Percentiles rank a stretch among this genome's conserved stretches.
These are phyloP conservation scores for Isatis tinctoria DNA, from an alignment of 345 rosid species.

Conservation along the genomic window DNA sequence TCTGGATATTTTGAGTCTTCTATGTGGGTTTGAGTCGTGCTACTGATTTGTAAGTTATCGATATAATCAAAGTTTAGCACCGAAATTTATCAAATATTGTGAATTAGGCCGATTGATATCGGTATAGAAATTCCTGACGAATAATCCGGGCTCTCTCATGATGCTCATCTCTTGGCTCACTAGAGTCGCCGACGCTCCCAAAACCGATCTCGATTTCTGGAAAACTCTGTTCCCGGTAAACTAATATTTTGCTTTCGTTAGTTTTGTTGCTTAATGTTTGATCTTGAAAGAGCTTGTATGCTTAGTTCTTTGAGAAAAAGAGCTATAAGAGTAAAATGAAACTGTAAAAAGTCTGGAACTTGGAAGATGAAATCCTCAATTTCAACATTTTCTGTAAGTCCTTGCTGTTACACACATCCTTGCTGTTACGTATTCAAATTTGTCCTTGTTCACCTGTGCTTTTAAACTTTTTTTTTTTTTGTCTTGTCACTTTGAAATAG, in stretches of 20 bases:
- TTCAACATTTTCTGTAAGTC: background rate
- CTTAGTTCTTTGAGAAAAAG: background rate
- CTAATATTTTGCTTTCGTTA: background rate
- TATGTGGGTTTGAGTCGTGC: too few relatives aligned
- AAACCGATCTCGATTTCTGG: constrained; percentile 82
- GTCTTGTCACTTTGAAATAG: too few relatives aligned
- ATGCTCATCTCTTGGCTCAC: constrained; percentile 93
- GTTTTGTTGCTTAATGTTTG: background rate
- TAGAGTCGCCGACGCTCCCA: constrained; percentile 64
- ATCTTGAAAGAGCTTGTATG: background rate
- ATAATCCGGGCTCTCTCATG: constrained; percentile 53
- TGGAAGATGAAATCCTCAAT: background rate
- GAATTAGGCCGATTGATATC: constrained; percentile 54
- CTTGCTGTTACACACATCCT: too few relatives aligned
- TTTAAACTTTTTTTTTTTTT: too few relatives aligned
- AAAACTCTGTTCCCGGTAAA: constrained; percentile 77
- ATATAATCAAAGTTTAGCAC: too few relatives aligned
- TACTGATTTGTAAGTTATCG: too few relatives aligned
- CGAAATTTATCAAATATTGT: too few relatives aligned
- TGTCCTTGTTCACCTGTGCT: too few relatives aligned
- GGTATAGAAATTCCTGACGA: constrained; percentile 40
- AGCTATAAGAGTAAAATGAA: background rate
- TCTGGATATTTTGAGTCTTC: too few relatives aligned
- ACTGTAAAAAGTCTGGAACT: background rate
- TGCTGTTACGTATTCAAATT: too few relatives aligned